Percentiles rank a stretch among this genome's conserved stretches.
Conservation (phyloP, 345 rosid species). For the Trapa bicornis region DNA sequence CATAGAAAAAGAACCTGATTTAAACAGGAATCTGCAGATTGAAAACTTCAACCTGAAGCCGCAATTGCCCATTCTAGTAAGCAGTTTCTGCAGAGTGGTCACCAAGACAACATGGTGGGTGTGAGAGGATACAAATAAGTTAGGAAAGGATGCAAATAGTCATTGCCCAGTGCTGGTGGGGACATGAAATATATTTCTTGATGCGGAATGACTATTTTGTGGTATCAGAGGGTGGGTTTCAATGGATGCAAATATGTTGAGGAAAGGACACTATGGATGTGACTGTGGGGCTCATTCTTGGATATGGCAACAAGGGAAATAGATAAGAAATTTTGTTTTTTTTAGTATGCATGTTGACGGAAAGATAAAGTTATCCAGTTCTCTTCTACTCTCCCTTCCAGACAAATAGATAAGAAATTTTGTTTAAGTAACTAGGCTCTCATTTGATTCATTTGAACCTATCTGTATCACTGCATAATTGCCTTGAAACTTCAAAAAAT, state of each 20-base stretch:
- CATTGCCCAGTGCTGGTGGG: background rate
- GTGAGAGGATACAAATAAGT: too few species aligned
- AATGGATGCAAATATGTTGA: conserved; percentile 13
- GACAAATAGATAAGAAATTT: too few species aligned
- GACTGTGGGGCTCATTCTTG: conserved; percentile 31
- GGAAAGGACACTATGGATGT: conserved; percentile 11
- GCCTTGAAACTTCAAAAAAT: too few species aligned
- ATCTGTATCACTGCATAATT: background rate
- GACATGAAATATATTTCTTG: conserved; percentile 3
- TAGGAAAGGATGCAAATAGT: too few species aligned
- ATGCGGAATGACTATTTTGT: conserved; percentile 6
- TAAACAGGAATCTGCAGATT: conserved; percentile 63
- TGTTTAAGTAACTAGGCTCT: background rate
- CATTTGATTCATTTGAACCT: too few species aligned
- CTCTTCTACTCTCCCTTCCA: background rate
- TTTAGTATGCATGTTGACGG: background rate
- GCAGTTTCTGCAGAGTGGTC: conserved; percentile 9
- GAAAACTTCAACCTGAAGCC: conserved; percentile 60
- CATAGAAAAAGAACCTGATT: conserved; percentile 45
- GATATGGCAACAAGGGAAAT: conserved; percentile 34
- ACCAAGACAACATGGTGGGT: conserved; percentile 1
- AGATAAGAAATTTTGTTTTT: background rate
- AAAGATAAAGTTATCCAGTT: too few species aligned
- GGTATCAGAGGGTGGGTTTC: background rate
- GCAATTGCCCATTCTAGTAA: conserved; percentile 69